Evolutionary conservation across 108 stramenopile species (phyloP).

Genomic region (Heterococcus sp.): DNA sequence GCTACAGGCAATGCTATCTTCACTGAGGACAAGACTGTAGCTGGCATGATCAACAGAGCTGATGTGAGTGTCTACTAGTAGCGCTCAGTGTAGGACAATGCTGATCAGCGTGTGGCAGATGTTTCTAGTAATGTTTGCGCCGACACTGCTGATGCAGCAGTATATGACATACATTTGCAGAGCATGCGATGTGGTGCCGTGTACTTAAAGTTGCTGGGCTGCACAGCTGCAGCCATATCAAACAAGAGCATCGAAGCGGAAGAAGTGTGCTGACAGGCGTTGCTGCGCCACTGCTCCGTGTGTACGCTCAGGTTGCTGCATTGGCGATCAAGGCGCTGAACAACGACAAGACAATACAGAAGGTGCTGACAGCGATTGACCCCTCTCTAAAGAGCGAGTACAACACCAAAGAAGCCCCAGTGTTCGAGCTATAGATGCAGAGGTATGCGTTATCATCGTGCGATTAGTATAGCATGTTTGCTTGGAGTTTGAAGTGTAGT

Average conservation of each 20-base stretch:
- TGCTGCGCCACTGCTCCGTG: too few relatives aligned
- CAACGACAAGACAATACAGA: background rate
- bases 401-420: background rate
- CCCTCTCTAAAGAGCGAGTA: background rate
- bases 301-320: background rate
- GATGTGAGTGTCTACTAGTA: constrained; percentile 60
- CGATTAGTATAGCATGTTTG: too few relatives aligned
- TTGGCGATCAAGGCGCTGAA: background rate
- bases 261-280: too few relatives aligned
- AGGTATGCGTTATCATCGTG: background rate
- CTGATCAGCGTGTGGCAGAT: background rate
- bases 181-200: background rate
- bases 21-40: constrained; percentile 76
- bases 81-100: background rate
- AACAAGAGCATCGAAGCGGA: too few relatives aligned
- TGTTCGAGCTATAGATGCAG: background rate
- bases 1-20: constrained; percentile 76
- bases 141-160: background rate
- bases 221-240: background rate
- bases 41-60: constrained; percentile 80
- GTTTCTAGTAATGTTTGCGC: background rate
- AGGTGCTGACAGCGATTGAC: background rate
- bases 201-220: background rate
- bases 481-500: too few relatives aligned
- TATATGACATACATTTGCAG: background rate